Percentiles rank a stretch among this genome's conserved stretches.
Conservation (phyloP, 306 rosid species). For the Ochetophila trinervis region DNA sequence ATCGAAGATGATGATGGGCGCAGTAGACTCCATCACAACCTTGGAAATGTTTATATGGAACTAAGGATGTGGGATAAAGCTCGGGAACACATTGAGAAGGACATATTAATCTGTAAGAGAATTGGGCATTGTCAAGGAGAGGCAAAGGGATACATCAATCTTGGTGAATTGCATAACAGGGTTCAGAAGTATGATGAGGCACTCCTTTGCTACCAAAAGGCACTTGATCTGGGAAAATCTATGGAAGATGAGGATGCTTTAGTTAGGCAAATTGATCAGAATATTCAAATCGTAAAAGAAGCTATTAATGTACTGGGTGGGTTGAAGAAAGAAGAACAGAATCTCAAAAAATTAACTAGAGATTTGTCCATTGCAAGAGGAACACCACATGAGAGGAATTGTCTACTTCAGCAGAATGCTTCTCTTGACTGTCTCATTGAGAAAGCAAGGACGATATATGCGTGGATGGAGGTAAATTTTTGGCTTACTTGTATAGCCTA, state of each 20-base stretch:
- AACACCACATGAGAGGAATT: constrained; percentile 57
- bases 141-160: constrained; percentile 85
- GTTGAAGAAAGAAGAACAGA: constrained; percentile 65
- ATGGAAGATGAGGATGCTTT: constrained; percentile 85
- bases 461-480: constrained; percentile 68
- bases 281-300: constrained; percentile 50
- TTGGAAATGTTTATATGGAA: constrained; percentile 73
- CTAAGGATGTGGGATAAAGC: constrained; percentile 76
- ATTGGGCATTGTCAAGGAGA: constrained; percentile 83
- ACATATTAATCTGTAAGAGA: constrained; percentile 62
- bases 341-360: constrained; percentile 67
- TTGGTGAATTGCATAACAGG: constrained; percentile 72
- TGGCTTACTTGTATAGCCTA: neutral
- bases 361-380: constrained; percentile 54
- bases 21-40: constrained; percentile 88
- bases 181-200: constrained; percentile 74
- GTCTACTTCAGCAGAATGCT: constrained; percentile 43
- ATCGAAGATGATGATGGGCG: constrained; percentile 58
- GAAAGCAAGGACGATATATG: constrained; percentile 51
- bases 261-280: constrained; percentile 52
- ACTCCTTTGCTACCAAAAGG: constrained; percentile 49
- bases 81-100: constrained; percentile 54
- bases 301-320: constrained; percentile 54
- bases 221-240: constrained; percentile 52
- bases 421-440: constrained; percentile 64